Conservation (phyloP, 2,329 filamentous ascomycete genomes). For the Stemphylium beticola region DNA sequence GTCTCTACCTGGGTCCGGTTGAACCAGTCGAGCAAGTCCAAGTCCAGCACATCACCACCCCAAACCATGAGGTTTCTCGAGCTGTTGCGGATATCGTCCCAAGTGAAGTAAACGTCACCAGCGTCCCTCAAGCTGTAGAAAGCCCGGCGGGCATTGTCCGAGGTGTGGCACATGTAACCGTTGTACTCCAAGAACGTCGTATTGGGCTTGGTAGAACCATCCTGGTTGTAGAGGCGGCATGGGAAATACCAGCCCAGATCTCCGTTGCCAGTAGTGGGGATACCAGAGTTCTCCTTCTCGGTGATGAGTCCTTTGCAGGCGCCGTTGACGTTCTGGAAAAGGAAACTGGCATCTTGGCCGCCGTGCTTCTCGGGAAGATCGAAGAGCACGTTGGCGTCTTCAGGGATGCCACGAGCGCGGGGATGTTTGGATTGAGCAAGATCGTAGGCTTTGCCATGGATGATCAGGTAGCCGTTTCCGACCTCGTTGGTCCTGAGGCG, state of each 20-base stretch:
- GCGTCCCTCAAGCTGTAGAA: constrained; percentile 76
- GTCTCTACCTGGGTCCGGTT: constrained; percentile 78
- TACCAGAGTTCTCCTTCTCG: constrained; percentile 70
- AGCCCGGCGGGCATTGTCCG: constrained; percentile 66
- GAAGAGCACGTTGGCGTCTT: constrained; percentile 79
- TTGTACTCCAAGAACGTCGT: constrained; percentile 74
- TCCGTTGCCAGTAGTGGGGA: constrained; percentile 72
- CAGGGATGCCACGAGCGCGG: constrained; percentile 76
- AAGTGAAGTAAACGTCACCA: constrained; percentile 94
- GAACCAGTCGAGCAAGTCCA: constrained; percentile 90
- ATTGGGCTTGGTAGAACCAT: constrained; percentile 83
- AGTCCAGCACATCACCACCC: constrained; percentile 89
- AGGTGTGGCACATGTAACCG: constrained; percentile 90
- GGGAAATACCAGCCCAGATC: constrained; percentile 97
- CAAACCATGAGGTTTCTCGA: constrained; percentile 93
- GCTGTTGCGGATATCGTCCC: constrained; percentile 89
- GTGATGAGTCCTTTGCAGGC: constrained; percentile 93
- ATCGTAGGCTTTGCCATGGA: constrained; percentile 91
- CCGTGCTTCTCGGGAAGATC: constrained; percentile 82
- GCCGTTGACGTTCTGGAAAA: constrained; percentile 98
- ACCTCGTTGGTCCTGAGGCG: constrained; percentile 86
- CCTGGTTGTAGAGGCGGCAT: constrained; percentile 89
- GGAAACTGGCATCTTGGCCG: constrained; percentile 92
- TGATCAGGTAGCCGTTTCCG: constrained; percentile 85
- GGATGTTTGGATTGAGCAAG: constrained; percentile 79